Percentiles rank a stretch among this genome's conserved stretches.
Evolutionary conservation across 2,329 filamentous ascomycete species (phyloP).

Genomic region (Arthrobotrys conoides): DNA sequence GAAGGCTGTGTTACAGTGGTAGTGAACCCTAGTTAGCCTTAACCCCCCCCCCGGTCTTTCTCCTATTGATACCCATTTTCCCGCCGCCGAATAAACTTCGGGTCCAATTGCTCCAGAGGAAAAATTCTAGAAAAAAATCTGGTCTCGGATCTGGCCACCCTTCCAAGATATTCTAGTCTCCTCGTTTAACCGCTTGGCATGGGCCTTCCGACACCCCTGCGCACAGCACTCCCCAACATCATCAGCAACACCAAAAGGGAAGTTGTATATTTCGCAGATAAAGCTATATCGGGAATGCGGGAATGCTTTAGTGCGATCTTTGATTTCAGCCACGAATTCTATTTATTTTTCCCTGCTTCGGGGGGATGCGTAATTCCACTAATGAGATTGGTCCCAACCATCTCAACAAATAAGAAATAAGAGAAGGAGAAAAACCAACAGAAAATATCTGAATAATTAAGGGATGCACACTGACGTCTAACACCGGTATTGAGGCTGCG

Average conservation of each 20-base stretch:
- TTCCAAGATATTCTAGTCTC: slow-evolving; percentile 19
- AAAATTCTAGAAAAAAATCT: slow-evolving; percentile 19
- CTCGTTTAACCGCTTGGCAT: slow-evolving; percentile 26
- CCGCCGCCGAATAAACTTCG: background rate
- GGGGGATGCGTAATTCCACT: background rate
- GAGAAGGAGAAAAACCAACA: background rate
- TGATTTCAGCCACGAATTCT: slow-evolving; percentile 10
- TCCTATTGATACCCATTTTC: background rate
- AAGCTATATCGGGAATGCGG: slow-evolving; percentile 17
- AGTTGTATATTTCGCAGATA: slow-evolving; percentile 25
- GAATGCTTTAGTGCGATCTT: slow-evolving; percentile 19
- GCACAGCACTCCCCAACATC: slow-evolving; percentile 9
- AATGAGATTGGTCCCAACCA: slow-evolving; percentile 12
- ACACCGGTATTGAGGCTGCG: background rate
- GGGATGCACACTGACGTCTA: background rate
- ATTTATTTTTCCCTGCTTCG: background rate
- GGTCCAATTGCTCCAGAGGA: background rate
- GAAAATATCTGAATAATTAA: background rate
- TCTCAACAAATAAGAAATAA: too few relatives aligned
- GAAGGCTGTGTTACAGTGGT: slow-evolving; percentile 12
- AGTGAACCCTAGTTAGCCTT: background rate
- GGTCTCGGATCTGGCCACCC: background rate
- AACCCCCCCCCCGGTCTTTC: slow-evolving; percentile 12
- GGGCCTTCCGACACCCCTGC: background rate
- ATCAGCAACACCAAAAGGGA: slow-evolving; percentile 22